These are phyloP conservation scores for Talaromyces sp. DNA, from an alignment of 2,329 filamentous ascomycete genomes.

Conservation along the genomic window DNA sequence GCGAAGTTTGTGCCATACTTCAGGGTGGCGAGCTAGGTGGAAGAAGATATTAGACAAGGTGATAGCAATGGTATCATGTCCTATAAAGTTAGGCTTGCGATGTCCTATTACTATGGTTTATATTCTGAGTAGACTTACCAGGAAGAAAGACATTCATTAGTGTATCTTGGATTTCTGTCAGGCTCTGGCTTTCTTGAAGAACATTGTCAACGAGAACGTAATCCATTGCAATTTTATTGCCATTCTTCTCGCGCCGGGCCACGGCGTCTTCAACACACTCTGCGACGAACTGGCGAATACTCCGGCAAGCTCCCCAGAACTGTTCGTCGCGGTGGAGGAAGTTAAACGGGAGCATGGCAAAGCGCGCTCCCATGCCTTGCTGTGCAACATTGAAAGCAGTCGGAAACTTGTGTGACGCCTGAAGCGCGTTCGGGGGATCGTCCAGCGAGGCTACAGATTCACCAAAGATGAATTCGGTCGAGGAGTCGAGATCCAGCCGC, in stretches of 20 bases:
- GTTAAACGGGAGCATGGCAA: constrained; percentile 22
- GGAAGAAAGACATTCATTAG: constrained; percentile 50
- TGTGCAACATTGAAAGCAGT: constrained; percentile 31
- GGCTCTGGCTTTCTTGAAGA: constrained; percentile 41
- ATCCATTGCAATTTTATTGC: constrained; percentile 15
- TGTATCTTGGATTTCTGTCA: constrained; percentile 44
- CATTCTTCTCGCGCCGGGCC: constrained; percentile 60
- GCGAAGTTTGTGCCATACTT: constrained; percentile 20
- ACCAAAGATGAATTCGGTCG: constrained; percentile 65
- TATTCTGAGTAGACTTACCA: constrained; percentile 33
- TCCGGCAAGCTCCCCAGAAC: constrained; percentile 8
- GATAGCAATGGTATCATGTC: constrained; percentile 52
- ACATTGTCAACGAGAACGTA: constrained; percentile 50
- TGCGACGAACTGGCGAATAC: constrained; percentile 2
- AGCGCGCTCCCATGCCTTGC: constrained; percentile 22
- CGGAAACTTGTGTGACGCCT: constrained; percentile 37
- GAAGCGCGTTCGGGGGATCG: not conserved
- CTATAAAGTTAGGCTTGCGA: constrained; percentile 25
- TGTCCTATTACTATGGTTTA: not conserved
- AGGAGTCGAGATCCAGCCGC: constrained; percentile 62
- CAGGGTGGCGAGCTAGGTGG: constrained; percentile 23
- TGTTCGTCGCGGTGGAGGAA: constrained; percentile 7
- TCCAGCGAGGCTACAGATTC: constrained; percentile 45
- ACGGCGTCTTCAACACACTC: constrained; percentile 68
- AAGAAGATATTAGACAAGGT: constrained; percentile 43